A percentile compares a stretch with the other conserved stretches of the same genome.
These are phyloP conservation scores for Cicer yamashitae DNA, from an alignment of 306 rosid genomes.

Conservation along the genomic window DNA sequence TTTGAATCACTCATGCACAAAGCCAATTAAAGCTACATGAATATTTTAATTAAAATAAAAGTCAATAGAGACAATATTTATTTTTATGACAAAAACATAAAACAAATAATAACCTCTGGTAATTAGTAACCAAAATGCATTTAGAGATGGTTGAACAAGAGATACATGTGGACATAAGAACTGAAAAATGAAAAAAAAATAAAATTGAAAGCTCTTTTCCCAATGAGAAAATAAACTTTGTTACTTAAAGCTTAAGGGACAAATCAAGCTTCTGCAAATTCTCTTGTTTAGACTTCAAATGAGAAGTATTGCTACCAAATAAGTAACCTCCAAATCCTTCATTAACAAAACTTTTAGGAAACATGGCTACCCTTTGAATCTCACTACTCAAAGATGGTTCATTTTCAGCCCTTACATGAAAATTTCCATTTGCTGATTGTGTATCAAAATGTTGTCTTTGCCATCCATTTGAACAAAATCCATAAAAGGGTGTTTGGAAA, in stretches of 20 bases:
- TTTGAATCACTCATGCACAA: slow-evolving; percentile 31
- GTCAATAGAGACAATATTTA: slow-evolving; percentile 38
- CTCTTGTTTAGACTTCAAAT: slow-evolving; percentile 54
- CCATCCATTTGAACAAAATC: slow-evolving; percentile 54
- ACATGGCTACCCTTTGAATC: slow-evolving; percentile 57
- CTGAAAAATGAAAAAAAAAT: slow-evolving; percentile 2
- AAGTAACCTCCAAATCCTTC: slow-evolving; percentile 52
- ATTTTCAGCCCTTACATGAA: slow-evolving; percentile 45
- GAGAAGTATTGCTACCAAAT: slow-evolving; percentile 43
- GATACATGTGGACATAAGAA: slow-evolving; percentile 42
- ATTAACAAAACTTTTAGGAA: slow-evolving; percentile 43
- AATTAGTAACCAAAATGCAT: slow-evolving; percentile 51
- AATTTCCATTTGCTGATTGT: slow-evolving; percentile 48
- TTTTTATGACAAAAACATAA: slow-evolving; percentile 39
- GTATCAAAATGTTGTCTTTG: slow-evolving; percentile 52
- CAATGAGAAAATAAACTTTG: slow-evolving; percentile 39
- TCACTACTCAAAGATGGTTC: slow-evolving; percentile 52
- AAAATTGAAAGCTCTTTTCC: slow-evolving; percentile 32
- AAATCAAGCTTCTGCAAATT: slow-evolving; percentile 90
- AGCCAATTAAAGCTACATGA: slow-evolving; percentile 20
- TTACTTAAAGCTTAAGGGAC: slow-evolving; percentile 80
- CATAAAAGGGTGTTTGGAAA: slow-evolving; percentile 47
- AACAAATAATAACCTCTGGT: slow-evolving; percentile 30
- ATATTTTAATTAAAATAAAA: slow-evolving; percentile 29
- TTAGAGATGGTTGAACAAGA: slow-evolving; percentile 52